Evolutionary conservation across 805 yeast species (phyloP).

Genomic region (Cyberlindnera euphorbiae): DNA sequence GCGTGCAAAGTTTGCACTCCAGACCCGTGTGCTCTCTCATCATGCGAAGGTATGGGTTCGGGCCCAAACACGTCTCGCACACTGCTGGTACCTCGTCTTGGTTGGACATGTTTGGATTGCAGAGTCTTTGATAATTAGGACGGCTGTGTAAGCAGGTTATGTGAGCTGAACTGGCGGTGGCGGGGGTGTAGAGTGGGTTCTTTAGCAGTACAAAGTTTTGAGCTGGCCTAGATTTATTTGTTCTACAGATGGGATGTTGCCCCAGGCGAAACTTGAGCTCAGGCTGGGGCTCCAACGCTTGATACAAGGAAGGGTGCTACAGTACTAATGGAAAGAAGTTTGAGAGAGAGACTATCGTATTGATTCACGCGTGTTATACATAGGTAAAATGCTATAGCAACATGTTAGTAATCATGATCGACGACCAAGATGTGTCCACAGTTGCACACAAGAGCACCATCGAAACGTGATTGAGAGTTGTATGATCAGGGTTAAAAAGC

Average conservation of each 20-base stretch:
- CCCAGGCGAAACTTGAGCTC: background rate
- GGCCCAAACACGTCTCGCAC: conserved; percentile 72
- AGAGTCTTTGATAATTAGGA: background rate
- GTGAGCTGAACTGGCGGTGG: background rate
- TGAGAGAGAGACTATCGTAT: no score
- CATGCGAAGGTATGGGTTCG: conserved; percentile 62
- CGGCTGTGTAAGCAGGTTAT: background rate
- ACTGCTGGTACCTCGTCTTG: conserved; percentile 46
- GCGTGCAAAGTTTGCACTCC: conserved; percentile 81
- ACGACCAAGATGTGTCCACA: no score
- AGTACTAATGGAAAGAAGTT: no score
- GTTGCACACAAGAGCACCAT: no score
- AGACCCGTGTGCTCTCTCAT: conserved; percentile 64
- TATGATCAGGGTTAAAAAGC: conserved; percentile 75
- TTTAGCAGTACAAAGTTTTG: no score
- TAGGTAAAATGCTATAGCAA: no score
- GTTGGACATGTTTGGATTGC: conserved; percentile 4
- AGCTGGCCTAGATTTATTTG: background rate
- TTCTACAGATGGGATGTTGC: conserved; percentile 1
- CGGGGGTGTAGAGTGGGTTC: no score
- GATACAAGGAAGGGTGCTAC: no score
- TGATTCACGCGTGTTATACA: no score
- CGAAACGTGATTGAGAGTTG: no score
- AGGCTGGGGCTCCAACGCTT: no score
- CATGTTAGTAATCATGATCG: no score